These are phyloP conservation scores for Linum trigynum DNA, from an alignment of 345 rosid genomes.

Conservation along the genomic window DNA sequence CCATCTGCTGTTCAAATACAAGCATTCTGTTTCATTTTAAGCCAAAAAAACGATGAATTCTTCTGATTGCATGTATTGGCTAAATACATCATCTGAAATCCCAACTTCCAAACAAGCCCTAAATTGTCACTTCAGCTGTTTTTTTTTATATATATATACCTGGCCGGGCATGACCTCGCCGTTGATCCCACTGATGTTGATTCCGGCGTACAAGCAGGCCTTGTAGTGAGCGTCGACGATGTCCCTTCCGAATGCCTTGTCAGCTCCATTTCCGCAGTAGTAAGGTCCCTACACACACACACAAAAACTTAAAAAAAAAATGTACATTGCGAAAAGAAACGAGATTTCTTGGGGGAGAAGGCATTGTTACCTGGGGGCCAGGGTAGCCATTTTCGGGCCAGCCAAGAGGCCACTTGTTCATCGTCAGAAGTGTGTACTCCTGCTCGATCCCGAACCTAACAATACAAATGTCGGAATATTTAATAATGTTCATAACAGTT, in stretches of 20 bases:
- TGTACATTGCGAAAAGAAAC: background rate
- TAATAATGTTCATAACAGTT: no score
- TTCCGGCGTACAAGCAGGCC: conserved; percentile 76
- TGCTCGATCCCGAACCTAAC: conserved; percentile 77
- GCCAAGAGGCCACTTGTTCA: conserved; percentile 57
- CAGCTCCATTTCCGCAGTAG: conserved; percentile 78
- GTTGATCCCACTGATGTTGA: conserved; percentile 65
- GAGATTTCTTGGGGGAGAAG: background rate
- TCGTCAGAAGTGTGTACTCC: conserved; percentile 65
- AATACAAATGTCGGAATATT: background rate
- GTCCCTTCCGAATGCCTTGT: conserved; percentile 72
- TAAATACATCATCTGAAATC: no score
- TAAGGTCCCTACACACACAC: conserved; percentile 52
- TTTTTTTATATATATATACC: no score
- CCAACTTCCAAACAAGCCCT: no score
- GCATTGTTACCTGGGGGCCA: conserved; percentile 52
- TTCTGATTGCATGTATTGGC: no score
- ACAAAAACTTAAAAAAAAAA: background rate
- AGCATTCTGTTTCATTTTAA: no score
- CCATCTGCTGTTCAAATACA: no score
- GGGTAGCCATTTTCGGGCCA: conserved; percentile 80
- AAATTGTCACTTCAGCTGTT: no score
- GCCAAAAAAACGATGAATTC: no score
- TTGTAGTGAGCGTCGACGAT: conserved; percentile 74
- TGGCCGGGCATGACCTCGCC: conserved; percentile 92